Percentiles rank a stretch among this genome's conserved stretches.
Evolutionary conservation across 768 basidiomycete genomes (phyloP).

Genomic region (Collybia sordida): DNA sequence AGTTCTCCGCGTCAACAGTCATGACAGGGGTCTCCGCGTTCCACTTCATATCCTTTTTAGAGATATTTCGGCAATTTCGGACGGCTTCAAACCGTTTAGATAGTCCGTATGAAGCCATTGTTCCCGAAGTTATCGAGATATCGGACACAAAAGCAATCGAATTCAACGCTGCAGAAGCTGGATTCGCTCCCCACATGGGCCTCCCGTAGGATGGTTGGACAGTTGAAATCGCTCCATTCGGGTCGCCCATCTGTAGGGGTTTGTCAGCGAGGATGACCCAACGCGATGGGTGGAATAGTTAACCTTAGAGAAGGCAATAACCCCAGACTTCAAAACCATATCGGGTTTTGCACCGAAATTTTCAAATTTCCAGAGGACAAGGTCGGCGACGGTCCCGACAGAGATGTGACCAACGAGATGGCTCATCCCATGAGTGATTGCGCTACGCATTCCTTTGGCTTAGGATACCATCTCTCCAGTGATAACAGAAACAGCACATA

Average conservation of each 20-base stretch:
- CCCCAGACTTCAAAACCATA: conserved; percentile 93
- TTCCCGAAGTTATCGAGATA: conserved; percentile 59
- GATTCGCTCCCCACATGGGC: conserved; percentile 92
- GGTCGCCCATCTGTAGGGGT: conserved; percentile 81
- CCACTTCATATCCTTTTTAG: conserved; percentile 93
- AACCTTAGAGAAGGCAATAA: conserved; percentile 90
- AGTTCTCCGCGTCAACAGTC: conserved; percentile 89
- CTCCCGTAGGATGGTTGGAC: conserved; percentile 86
- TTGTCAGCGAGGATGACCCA: conserved; percentile 1
- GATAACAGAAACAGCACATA: conserved; percentile 37
- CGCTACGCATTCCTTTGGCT: conserved; percentile 42
- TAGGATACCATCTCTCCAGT: background rate
- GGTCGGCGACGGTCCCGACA: conserved; percentile 83
- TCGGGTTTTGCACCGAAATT: conserved; percentile 92
- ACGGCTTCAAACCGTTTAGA: conserved; percentile 77
- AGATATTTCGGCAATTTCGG: conserved; percentile 67
- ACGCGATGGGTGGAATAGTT: background rate
- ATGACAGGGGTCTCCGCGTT: conserved; percentile 82
- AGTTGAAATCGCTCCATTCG: conserved; percentile 94
- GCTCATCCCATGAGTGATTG: conserved; percentile 91
- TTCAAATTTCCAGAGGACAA: conserved; percentile 94
- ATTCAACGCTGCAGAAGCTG: conserved; percentile 77
- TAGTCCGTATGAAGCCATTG: conserved; percentile 65
- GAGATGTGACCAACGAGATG: conserved; percentile 84
- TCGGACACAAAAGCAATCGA: conserved; percentile 87